phyloP scores from a whole-genome alignment of 2,329 filamentous ascomycete genomes.

The Neopestalotiopsis sp. region DNA sequence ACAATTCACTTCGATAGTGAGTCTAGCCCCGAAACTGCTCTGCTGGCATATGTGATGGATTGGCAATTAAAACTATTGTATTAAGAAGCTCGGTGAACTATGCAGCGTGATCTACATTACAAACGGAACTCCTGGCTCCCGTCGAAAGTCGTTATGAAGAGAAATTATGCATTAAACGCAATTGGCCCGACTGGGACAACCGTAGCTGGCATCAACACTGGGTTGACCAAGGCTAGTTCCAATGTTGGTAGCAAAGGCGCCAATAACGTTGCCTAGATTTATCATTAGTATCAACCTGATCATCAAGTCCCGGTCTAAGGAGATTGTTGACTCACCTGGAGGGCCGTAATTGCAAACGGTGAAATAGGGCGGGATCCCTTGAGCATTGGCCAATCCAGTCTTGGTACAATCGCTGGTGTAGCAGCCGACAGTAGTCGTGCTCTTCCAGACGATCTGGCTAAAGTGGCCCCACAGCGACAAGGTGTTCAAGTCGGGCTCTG shows the following conservation, averaged over 20 bases:
- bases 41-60: no score
- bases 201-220: neutral
- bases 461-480: conserved; percentile 2
- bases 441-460: conserved; percentile 8
- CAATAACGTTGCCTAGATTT: neutral
- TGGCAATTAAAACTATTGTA: no score
- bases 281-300: neutral
- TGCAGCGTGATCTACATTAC: neutral
- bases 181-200: neutral
- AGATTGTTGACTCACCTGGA: neutral
- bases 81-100: neutral
- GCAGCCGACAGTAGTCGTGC: neutral
- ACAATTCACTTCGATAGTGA: no score
- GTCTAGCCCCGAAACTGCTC: no score
- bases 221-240: neutral
- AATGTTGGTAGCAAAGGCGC: neutral
- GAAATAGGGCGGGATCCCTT: neutral
- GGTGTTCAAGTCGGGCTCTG: neutral
- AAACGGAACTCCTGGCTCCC: neutral
- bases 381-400: neutral
- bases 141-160: neutral
- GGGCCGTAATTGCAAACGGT: conserved; percentile 12
- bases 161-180: neutral
- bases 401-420: conserved; percentile 5
- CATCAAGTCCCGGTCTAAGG: neutral